Base-by-base conservation (phyloP, 805 yeast species). In the Candida hungchunana region DNA sequence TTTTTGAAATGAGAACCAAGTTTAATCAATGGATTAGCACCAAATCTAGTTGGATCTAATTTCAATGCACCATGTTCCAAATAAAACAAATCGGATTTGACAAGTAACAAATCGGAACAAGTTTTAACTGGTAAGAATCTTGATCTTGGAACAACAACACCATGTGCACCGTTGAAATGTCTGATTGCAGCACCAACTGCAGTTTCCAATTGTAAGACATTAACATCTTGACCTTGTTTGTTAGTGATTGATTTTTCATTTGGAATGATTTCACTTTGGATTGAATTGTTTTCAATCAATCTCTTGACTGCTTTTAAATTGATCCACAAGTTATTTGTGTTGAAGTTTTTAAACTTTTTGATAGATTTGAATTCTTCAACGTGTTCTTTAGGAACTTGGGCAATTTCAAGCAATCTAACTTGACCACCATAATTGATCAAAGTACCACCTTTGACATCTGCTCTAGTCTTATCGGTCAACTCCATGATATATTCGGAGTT, bases 171-270 rank as follows among this genome's bases (percentile, higher is more conserved):
- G 48, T 81, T 72, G 67, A 93, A 93, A 66, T 89, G 90, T 67
- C 95, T 84, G 60, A 93, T 93, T 31, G 97, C 97, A 26, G 98
- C 97, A 71, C 98, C 98, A 52, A 87, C 96, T 19, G 98, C 98
- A 33, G 98, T 93, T 72, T 93, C 98, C 59, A 93, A 78, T 69
- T 90, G 98, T 57, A 90, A 67, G 34, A 90, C 97, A 56, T 82
- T 80, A 50, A 82, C 72, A 48, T 89, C 96, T 48, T 77, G 76
- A 41, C 95, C 95, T 50, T 74, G 73, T 46, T 66, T 59, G 33
- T 49, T 55, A 35, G 78, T 73, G 58, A 93, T 79, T 34, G 93
- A 69, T 69, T 93, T 93, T 51, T 73, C 75, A 69, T 93, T 93
- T 59, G 98, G 97, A 65, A 93, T 93, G 62, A 93, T 93, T 67